Percentiles rank a stretch among this genome's conserved stretches.
phyloP scores from a whole-genome alignment of 2,329 filamentous ascomycete species.

The Aspergillus quadricinctus region DNA sequence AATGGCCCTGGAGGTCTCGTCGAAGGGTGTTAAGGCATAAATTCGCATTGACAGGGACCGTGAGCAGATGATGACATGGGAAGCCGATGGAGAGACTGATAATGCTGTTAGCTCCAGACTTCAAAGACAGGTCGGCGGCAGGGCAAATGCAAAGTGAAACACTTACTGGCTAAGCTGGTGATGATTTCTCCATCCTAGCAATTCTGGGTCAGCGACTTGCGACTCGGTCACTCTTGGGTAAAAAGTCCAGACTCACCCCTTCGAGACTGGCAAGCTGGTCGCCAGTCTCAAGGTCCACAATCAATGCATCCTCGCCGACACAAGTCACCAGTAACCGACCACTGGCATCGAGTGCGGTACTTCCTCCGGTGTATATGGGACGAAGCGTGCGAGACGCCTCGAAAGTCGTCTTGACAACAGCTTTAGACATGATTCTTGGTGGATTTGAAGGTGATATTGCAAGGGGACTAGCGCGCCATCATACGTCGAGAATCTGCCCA shows the following conservation, averaged over 20 bases:
- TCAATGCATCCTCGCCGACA: slow-evolving; percentile 83
- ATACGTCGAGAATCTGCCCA: slow-evolving; percentile 9
- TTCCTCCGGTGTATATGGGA: slow-evolving; percentile 90
- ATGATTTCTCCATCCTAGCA: slow-evolving; percentile 60
- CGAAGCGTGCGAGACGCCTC: slow-evolving; percentile 77
- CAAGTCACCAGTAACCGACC: slow-evolving; percentile 81
- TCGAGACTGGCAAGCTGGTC: slow-evolving; percentile 80
- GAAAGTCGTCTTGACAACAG: slow-evolving; percentile 77
- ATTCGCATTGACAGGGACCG: slow-evolving; percentile 95
- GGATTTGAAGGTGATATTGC: not conserved
- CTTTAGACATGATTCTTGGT: slow-evolving; percentile 44
- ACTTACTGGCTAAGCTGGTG: slow-evolving; percentile 43
- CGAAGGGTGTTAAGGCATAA: slow-evolving; percentile 64
- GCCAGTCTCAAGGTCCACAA: slow-evolving; percentile 80
- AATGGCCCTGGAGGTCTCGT: slow-evolving; percentile 53
- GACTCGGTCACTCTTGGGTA: not conserved
- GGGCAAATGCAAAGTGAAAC: not conserved
- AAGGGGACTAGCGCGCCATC: slow-evolving; percentile 17
- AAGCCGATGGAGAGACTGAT: slow-evolving; percentile 78
- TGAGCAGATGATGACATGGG: slow-evolving; percentile 86
- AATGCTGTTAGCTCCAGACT: slow-evolving; percentile 7
- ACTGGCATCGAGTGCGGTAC: slow-evolving; percentile 74
- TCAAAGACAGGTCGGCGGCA: not conserved
- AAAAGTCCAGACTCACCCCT: slow-evolving; percentile 57
- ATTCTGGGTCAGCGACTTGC: slow-evolving; percentile 12